These are phyloP conservation scores for Peronospora destructor DNA, from an alignment of 352 stramenopile species.

Conservation along the genomic window DNA sequence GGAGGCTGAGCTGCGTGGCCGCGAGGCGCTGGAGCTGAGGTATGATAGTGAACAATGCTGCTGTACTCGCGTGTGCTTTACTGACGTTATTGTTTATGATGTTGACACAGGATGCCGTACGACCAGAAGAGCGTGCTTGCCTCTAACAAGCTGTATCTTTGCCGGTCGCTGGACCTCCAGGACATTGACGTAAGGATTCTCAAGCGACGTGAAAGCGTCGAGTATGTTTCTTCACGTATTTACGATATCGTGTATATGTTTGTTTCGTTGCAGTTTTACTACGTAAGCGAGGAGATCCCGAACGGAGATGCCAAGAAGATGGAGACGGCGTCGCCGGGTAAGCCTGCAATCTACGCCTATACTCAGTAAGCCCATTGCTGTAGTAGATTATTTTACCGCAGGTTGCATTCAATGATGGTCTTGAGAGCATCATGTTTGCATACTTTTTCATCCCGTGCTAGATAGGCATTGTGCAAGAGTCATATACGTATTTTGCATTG, in stretches of 20 bases:
- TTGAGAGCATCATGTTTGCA: slow-evolving; percentile 5
- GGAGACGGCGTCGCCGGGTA: slow-evolving; percentile 72
- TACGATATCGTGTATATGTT: slow-evolving; percentile 5
- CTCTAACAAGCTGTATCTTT: slow-evolving; percentile 73
- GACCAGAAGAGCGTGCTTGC: slow-evolving; percentile 91
- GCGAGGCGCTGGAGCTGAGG: slow-evolving; percentile 33
- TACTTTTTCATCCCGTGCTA: slow-evolving; percentile 9
- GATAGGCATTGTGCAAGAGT: slow-evolving; percentile 19
- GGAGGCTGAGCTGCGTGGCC: slow-evolving; percentile 46
- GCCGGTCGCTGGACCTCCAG: slow-evolving; percentile 84
- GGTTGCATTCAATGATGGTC: slow-evolving; percentile 18
- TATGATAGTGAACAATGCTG: slow-evolving; percentile 20
- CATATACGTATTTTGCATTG: slow-evolving; percentile 17
- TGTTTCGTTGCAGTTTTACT: slow-evolving; percentile 31
- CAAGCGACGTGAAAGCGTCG: slow-evolving; percentile 26
- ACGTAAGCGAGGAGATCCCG: slow-evolving; percentile 61
- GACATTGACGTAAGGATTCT: slow-evolving; percentile 50
- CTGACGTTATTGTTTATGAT: too few relatives aligned
- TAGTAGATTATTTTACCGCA: slow-evolving; percentile 11
- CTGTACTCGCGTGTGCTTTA: too few relatives aligned
- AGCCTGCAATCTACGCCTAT: slow-evolving; percentile 74
- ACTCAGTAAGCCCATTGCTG: slow-evolving; percentile 32
- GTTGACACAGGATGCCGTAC: slow-evolving; percentile 82
- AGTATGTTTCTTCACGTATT: neutral
- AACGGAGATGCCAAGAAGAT: slow-evolving; percentile 81